Evolutionary conservation across 2,329 filamentous ascomycete genomes (phyloP).

Genomic region (Trichoderma afroharzianum): DNA sequence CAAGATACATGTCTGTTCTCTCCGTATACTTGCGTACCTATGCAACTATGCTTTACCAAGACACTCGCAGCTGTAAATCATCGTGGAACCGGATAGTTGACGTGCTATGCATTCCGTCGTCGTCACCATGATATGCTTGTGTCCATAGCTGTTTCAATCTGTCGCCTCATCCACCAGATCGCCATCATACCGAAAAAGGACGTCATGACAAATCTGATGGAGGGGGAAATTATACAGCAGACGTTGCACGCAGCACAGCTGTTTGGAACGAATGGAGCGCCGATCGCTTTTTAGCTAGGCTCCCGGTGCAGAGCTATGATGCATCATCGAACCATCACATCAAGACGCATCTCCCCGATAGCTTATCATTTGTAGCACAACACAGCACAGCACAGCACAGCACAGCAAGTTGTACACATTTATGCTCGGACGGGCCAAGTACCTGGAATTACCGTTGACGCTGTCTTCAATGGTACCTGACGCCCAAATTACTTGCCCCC

Average conservation of each 20-base stretch:
- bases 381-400: background rate
- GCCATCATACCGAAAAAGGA: background rate
- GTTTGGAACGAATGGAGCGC: background rate
- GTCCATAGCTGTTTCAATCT: background rate
- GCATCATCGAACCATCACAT: background rate
- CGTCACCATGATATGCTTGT: background rate
- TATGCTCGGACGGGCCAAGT: background rate
- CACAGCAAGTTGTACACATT: background rate
- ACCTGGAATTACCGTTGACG: background rate
- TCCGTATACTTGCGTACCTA: no score
- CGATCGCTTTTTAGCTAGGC: background rate
- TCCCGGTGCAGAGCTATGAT: background rate
- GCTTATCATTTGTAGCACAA: background rate
- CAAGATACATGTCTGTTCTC: background rate
- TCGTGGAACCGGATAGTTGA: background rate
- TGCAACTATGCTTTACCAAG: background rate
- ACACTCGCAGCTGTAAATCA: background rate
- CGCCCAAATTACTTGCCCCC: background rate
- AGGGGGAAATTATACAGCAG: background rate
- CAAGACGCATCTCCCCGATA: background rate
- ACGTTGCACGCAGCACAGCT: background rate
- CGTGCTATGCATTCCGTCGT: background rate
- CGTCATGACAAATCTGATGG: conserved; percentile 9
- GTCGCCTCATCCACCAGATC: background rate
- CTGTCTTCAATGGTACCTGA: background rate